Evolutionary conservation across 2,329 filamentous ascomycete genomes (phyloP), one percentile per base, ranked within the genome.

Genomic region (Malbranchea zuffiana): DNA sequence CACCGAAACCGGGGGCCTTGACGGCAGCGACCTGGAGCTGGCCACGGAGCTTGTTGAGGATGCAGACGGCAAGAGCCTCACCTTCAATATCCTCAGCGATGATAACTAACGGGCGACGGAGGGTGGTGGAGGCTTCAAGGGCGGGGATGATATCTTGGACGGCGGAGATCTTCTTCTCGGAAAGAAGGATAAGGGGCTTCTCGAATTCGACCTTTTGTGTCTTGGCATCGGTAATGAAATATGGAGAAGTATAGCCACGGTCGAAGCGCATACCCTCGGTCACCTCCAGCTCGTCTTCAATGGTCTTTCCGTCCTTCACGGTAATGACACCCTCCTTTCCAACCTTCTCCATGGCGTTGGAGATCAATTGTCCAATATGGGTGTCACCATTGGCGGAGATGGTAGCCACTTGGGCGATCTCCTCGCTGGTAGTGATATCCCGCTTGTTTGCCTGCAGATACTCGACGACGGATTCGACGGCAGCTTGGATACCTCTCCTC

Each of bases 231-330:
- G 90, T 98, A 72, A 98, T 98, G 75, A 98, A 98, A 80, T 98
- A 98, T 52, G 90, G 87, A 17, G 90, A 98, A 60, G 94, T 88
- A 66, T 82, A 98, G 46, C 90, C 90, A 59, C 90, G 88, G 76
- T 98, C 90, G 70, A 98, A 98, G 66, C 90, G 86, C 90, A 98
- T 98, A 62, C 90, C 90, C 80, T 98, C 90, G 42, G 90, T 98
- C 45, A 98, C 80, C 71, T 98, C 90, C 39, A 98, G 81, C 77
- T 98, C 90, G 53, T 98, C 90, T 55, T 83, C 78, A 59, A 93
- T 80, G 43, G 90, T 96, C 82, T 96, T 98, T 62, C 90, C 90
- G 75, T 98, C 90, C 81, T 98, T 98, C 59, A 96, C 88, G 41
- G 90, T 98, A 65, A 98, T 98, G 58, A 98, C 90, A 73, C 90